These are phyloP conservation scores for Whalleya microplaca DNA, from an alignment of 2,329 filamentous ascomycete species.

Conservation along the genomic window DNA sequence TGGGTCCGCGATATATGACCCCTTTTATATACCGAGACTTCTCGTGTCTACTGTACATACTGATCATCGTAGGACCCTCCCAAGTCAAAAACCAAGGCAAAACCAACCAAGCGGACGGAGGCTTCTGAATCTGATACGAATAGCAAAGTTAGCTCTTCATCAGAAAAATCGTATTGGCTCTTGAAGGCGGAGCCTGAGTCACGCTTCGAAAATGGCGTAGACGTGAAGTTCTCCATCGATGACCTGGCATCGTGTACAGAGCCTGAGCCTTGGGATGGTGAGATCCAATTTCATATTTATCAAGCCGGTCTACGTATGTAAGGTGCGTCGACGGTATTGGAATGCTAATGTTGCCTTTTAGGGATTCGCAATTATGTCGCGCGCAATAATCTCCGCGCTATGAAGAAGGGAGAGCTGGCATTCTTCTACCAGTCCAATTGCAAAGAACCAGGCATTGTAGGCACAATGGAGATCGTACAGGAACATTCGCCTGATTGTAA, in stretches of 20 bases:
- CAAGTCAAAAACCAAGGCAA: constrained; percentile 12
- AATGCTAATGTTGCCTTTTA: constrained; percentile 22
- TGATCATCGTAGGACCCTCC: constrained; percentile 7
- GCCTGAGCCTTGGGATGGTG: constrained; percentile 92
- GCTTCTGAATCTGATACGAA: constrained; percentile 12
- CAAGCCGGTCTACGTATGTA: constrained; percentile 1
- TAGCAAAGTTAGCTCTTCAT: constrained; percentile 1
- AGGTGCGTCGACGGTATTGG: constrained; percentile 8
- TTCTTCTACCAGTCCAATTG: constrained; percentile 98
- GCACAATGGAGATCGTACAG: constrained; percentile 84
- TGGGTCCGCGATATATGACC: no score
- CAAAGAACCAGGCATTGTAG: constrained; percentile 85
- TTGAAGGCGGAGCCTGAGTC: constrained; percentile 90
- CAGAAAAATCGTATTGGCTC: constrained; percentile 66
- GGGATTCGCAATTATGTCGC: constrained; percentile 54
- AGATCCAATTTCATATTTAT: constrained; percentile 37
- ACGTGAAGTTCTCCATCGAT: constrained; percentile 94
- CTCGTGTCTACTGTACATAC: background rate
- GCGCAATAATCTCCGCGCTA: constrained; percentile 85
- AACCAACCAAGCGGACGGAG: constrained; percentile 9
- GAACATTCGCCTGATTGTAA: constrained; percentile 80
- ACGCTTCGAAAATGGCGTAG: constrained; percentile 81
- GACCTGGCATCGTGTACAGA: constrained; percentile 73
- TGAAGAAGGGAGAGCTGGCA: constrained; percentile 88
- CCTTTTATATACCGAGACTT: background rate